Base-by-base conservation (phyloP, 1,284 basidiomycete genomes). In the Vanrija sp. region DNA sequence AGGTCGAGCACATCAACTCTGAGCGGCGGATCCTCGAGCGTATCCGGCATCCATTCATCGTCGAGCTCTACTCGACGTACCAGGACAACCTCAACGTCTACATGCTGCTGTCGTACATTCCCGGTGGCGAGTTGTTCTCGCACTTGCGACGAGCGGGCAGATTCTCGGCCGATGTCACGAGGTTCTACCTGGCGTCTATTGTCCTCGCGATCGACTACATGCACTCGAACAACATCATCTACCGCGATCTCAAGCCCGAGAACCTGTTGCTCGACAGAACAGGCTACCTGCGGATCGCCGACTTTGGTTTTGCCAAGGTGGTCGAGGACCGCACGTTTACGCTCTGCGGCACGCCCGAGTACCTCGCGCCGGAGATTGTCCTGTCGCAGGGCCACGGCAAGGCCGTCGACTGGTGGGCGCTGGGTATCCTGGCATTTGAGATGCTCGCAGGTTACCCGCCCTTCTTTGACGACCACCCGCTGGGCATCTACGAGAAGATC, bases 1-100 rank as follows among this genome's bases (percentile, higher is more conserved):
- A 82, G 62, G 78, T 82, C 36, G 79, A 81, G 63, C 81, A 82
- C 60, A 79, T 80, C 67, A 81, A 80, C 61, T 79, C 77, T 25
- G 81, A 82, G 59, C 72, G 79, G 19, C 70, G 67, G 46, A 80
- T 81, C 49, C 72, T 82, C 41, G 78, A 78, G 16, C 71, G 76
- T 18, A 76, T 82, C 7, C 72, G 78, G 24, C 81, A 83, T 66
- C 80, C 80, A 6, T 82, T 82, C 69, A 73, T 83, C 46, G 80
- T 83, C 57, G 82, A 83, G 60, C 72, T 83, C 49, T 71, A 74
- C 55, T 62, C 69, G 12, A 76, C 73, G n/a, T 74, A 74, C 57
- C 76, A 81, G 60, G 80, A 81, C 63, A 69, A 73, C 55, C 67
- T 77, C 42, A 81, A 80, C 62, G 76, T 79, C 41, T 81, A 81